Conservation (phyloP, 768 basidiomycete species). For the Xerocomellus amylosporus region DNA sequence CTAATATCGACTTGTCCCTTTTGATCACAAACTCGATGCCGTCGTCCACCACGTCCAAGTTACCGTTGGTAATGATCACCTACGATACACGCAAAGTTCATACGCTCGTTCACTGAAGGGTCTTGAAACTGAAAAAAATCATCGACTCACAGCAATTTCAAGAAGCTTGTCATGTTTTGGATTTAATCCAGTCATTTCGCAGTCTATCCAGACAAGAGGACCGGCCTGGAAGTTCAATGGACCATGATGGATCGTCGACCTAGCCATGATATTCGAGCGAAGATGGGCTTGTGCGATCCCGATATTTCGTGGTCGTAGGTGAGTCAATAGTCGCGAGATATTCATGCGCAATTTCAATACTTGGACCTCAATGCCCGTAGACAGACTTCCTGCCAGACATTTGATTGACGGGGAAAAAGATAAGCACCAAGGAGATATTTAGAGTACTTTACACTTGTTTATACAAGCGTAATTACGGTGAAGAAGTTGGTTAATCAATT, state of each 20-base stretch:
- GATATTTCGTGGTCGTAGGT: not conserved
- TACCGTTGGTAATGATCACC: constrained; percentile 86
- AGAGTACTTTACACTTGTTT: no score
- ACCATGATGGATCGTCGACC: not conserved
- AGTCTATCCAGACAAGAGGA: constrained; percentile 65
- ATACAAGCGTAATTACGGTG: no score
- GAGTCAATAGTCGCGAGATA: not conserved
- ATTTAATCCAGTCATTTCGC: constrained; percentile 83
- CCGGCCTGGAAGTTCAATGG: constrained; percentile 10
- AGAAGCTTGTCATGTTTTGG: constrained; percentile 65
- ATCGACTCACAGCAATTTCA: constrained; percentile 61
- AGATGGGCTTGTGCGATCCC: not conserved
- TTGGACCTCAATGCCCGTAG: not conserved
- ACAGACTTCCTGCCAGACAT: not conserved
- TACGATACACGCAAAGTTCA: constrained; percentile 28
- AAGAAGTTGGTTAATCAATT: no score
- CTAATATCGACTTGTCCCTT: constrained; percentile 66
- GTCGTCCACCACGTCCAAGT: constrained; percentile 75
- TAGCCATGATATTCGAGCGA: constrained; percentile 4
- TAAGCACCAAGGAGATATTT: no score
- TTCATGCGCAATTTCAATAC: not conserved
- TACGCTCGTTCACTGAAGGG: not conserved
- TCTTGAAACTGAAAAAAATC: not conserved
- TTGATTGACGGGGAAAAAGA: no score
- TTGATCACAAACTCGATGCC: constrained; percentile 75